These are phyloP conservation scores for Leishmania amazonensis DNA, from an alignment of 208 protist species.

Conservation along the genomic window DNA sequence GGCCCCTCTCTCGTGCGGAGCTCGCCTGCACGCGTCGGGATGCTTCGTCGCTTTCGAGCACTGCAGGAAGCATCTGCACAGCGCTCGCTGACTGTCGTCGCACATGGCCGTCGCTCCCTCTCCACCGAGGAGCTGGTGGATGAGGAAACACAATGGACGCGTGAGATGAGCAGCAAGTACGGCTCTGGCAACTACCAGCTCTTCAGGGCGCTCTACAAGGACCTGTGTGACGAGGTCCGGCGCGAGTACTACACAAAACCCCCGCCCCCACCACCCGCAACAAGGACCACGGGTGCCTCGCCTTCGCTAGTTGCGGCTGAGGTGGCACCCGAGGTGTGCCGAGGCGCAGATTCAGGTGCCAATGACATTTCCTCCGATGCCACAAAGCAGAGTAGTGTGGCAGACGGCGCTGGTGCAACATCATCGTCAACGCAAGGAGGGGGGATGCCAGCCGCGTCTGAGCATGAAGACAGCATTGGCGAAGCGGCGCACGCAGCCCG, in stretches of 20 bases:
- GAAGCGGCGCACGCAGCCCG: background rate
- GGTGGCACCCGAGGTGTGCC: background rate
- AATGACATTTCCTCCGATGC: background rate
- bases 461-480: background rate
- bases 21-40: background rate
- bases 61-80: background rate
- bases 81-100: background rate
- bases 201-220: constrained; percentile 81
- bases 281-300: background rate
- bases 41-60: background rate
- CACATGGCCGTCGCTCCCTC: constrained; percentile 4
- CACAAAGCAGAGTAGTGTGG: background rate
- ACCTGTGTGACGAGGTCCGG: constrained; percentile 81
- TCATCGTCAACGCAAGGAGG: background rate
- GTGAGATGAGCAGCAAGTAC: constrained; percentile 57
- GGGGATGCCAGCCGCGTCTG: background rate
- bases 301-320: background rate
- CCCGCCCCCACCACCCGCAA: constrained; percentile 46
- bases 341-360: background rate
- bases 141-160: constrained; percentile 42
- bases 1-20: background rate
- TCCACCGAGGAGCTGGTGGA: constrained; percentile 27
- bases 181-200: constrained; percentile 71
- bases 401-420: background rate
- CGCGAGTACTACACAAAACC: constrained; percentile 70